phyloP scores from a whole-genome alignment of 352 stramenopile genomes.

The Albugo laibachii region DNA sequence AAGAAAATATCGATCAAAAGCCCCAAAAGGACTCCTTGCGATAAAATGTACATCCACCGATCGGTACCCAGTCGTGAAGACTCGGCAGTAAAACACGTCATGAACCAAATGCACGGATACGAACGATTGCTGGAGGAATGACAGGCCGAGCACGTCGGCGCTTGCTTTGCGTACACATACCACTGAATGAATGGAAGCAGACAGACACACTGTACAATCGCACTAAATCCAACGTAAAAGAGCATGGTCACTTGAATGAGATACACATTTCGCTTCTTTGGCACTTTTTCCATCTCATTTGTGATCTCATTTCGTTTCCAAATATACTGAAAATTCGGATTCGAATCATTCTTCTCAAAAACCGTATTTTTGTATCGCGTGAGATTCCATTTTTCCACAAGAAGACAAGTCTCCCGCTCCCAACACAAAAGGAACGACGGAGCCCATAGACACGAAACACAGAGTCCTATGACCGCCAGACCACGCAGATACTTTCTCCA shows the following conservation, averaged over 20 bases:
- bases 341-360: slow-evolving; percentile 75
- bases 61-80: slow-evolving; percentile 60
- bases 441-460: slow-evolving; percentile 61
- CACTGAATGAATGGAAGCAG: slow-evolving; percentile 78
- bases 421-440: slow-evolving; percentile 69
- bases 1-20: slow-evolving; percentile 81
- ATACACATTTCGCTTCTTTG: slow-evolving; percentile 65
- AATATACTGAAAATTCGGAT: slow-evolving; percentile 68
- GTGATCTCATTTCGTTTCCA: slow-evolving; percentile 76
- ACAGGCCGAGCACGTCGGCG: slow-evolving; percentile 41
- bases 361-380: slow-evolving; percentile 78
- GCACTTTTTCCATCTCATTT: slow-evolving; percentile 77
- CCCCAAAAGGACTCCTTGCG: slow-evolving; percentile 61
- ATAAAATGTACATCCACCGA: slow-evolving; percentile 78
- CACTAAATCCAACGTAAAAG: slow-evolving; percentile 54
- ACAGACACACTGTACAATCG: slow-evolving; percentile 59
- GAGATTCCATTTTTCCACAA: slow-evolving; percentile 80
- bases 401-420: slow-evolving; percentile 68
- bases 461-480: slow-evolving; percentile 38
- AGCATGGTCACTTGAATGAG: slow-evolving; percentile 77
- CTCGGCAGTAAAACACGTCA: slow-evolving; percentile 61
- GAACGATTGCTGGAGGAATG: slow-evolving; percentile 13
- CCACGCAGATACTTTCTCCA: slow-evolving; percentile 64
- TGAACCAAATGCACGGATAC: slow-evolving; percentile 62
- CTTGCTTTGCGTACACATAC: slow-evolving; percentile 80